Conservation (phyloP, 192 early-diverging fungal species). For the Podila verticillata region DNA sequence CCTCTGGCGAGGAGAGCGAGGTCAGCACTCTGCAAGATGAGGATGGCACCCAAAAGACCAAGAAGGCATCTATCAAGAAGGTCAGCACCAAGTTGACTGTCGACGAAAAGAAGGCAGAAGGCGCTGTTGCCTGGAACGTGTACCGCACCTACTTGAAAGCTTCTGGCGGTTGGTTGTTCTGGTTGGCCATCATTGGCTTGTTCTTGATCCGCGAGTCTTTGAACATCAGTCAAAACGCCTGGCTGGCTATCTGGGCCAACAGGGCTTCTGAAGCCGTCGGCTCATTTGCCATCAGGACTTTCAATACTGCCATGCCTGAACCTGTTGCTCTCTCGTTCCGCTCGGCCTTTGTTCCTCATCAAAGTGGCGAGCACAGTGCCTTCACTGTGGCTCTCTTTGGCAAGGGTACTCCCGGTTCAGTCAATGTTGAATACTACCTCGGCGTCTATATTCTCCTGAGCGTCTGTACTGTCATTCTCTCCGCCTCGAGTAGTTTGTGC, state of each 20-base stretch:
- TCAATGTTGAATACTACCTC: conserved; percentile 68
- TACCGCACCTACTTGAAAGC: conserved; percentile 81
- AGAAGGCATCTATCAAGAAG: conserved; percentile 37
- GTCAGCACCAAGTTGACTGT: conserved; percentile 66
- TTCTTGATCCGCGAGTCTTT: conserved; percentile 45
- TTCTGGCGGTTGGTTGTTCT: conserved; percentile 68
- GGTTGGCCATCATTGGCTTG: conserved; percentile 61
- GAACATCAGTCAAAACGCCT: conserved; percentile 54
- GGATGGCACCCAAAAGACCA: conserved; percentile 41
- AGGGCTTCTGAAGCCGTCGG: conserved; percentile 8
- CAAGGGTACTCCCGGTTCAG: conserved; percentile 5
- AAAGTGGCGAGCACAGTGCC: not conserved
- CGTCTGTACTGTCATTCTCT: conserved; percentile 32
- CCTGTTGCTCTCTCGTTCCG: conserved; percentile 3
- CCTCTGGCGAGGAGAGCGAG: conserved; percentile 27
- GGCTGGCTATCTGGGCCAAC: conserved; percentile 68
- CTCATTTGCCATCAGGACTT: conserved; percentile 5
- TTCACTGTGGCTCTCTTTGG: conserved; percentile 22
- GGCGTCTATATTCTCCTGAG: conserved; percentile 69
- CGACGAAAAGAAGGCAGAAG: conserved; percentile 87
- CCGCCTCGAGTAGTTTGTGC: conserved; percentile 35
- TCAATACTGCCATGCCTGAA: conserved; percentile 9
- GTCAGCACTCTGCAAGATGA: conserved; percentile 46
- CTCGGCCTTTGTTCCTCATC: conserved; percentile 17
- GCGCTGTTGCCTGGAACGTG: conserved; percentile 75